Base-by-base conservation (phyloP, 2,329 filamentous ascomycete genomes). In the Calonectria naviculata region DNA sequence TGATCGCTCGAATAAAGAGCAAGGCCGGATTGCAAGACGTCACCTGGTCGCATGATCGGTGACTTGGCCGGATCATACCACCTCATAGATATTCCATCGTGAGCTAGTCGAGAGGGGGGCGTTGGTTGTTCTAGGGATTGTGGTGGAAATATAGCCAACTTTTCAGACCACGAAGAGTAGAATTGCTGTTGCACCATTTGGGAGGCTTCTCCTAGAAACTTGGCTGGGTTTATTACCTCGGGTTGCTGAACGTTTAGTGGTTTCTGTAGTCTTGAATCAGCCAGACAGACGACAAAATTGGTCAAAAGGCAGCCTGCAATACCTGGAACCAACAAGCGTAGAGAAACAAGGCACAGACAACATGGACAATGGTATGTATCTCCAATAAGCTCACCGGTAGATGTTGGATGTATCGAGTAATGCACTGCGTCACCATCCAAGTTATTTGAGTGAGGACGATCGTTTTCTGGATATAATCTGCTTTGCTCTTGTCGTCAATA, bases 401-500 rank as follows among this genome's bases (percentile, higher is more conserved):
- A 3, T 78, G 72, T 17, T 81, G 72, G 0, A 70, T 69, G 2
- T 77, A 72, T 1, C 84, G 78, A 13, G 77, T 79, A 9, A 84
- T 74, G 56, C 76, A 79, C 67, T 85, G 81, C 0, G 82, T 54
- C 0, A 80, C 54, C 75, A 86, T 83, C 83, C 83, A 86, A 4
- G 68, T 15, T 0, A 82, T 81, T 68, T 86, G 84, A 2, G 82
- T 62, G 28, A 81, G 74, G 1, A 84, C 81, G 4, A 86, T 58
- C 0, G 72, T 47, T 70, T 84, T 85, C 8, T 83, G 77, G 9
- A 84, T 67, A 0, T 67, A 70, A 31, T 84, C 78, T 3, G 79
- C 80, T 65, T 85, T 85, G 72, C 81, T 84, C 31, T 81, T 81
- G 54, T 85, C 83, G 54, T 73, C 62, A 5, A 85, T 81, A 10